Conservation (phyloP, 345 rosid genomes). For the Arabis alpina region DNA sequence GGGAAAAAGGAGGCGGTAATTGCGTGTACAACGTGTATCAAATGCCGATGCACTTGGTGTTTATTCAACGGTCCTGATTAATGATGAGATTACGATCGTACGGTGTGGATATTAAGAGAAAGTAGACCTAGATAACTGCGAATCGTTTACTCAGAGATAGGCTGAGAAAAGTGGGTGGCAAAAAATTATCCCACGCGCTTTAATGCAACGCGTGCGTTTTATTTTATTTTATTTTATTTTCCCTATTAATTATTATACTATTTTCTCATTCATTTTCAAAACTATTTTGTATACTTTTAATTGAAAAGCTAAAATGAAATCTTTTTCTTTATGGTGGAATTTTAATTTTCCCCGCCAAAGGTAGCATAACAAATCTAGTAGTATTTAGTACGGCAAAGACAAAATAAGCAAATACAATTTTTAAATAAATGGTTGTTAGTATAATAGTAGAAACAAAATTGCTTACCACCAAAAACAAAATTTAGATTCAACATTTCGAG, state of each 20-base stretch:
- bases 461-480: constrained; percentile 1
- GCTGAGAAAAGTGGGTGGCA: constrained; percentile 38
- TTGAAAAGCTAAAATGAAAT: not conserved
- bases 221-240: not conserved
- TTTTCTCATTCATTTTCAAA: no score
- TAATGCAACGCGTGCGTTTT: constrained; percentile 37
- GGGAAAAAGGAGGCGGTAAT: constrained; percentile 13
- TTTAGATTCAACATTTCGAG: constrained; percentile 6
- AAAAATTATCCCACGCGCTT: constrained; percentile 51
- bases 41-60: constrained; percentile 4
- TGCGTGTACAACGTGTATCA: constrained; percentile 14
- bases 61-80: constrained; percentile 30
- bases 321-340: not conserved
- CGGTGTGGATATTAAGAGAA: constrained; percentile 30
- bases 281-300: not conserved
- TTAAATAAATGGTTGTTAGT: not conserved
- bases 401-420: not conserved
- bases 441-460: not conserved
- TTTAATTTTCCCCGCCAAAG: not conserved
- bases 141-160: constrained; percentile 23
- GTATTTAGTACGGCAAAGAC: not conserved
- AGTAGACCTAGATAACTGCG: constrained; percentile 21
- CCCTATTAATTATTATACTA: not conserved
- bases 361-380: not conserved
- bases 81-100: constrained; percentile 9